A percentile compares a stretch with the other conserved stretches of the same genome.
Conservation (phyloP, 1,284 basidiomycete genomes). For the Caloboletus firmus region DNA sequence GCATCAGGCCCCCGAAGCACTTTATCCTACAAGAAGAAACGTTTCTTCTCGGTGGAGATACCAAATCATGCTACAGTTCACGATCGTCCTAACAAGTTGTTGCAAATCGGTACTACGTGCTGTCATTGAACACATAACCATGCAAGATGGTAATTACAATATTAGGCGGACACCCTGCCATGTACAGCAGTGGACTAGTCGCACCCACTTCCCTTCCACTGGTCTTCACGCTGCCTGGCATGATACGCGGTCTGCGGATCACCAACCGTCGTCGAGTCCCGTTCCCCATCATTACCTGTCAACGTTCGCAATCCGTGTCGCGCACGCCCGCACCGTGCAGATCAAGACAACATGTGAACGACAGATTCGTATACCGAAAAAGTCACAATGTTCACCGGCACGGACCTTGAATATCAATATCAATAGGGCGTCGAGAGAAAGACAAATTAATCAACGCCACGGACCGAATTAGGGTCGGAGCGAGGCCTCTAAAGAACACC, state of each 20-base stretch:
- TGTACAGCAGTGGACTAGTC: neutral
- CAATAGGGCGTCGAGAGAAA: neutral
- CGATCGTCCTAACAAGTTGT: neutral
- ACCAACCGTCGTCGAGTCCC: neutral
- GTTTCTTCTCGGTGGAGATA: neutral
- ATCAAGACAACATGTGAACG: conserved; percentile 20
- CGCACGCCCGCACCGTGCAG: neutral
- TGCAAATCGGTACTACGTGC: neutral
- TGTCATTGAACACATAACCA: neutral
- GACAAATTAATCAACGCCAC: conserved; percentile 27
- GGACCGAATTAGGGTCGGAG: conserved; percentile 77
- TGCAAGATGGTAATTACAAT: neutral
- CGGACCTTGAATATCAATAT: conserved; percentile 38
- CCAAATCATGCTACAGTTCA: neutral
- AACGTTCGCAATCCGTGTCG: neutral
- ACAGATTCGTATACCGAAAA: conserved; percentile 52
- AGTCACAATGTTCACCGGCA: conserved; percentile 58
- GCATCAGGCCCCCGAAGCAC: neutral
- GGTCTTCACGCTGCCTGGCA: neutral
- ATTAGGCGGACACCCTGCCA: no score
- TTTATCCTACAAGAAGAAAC: neutral
- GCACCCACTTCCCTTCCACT: neutral
- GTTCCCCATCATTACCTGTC: neutral
- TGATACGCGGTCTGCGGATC: neutral
- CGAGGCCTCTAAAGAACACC: conserved; percentile 75